Evolutionary conservation across 2,329 filamentous ascomycete species (phyloP), one percentile per base, ranked within the genome.

Genomic region (Sordariomycetes sp.): DNA sequence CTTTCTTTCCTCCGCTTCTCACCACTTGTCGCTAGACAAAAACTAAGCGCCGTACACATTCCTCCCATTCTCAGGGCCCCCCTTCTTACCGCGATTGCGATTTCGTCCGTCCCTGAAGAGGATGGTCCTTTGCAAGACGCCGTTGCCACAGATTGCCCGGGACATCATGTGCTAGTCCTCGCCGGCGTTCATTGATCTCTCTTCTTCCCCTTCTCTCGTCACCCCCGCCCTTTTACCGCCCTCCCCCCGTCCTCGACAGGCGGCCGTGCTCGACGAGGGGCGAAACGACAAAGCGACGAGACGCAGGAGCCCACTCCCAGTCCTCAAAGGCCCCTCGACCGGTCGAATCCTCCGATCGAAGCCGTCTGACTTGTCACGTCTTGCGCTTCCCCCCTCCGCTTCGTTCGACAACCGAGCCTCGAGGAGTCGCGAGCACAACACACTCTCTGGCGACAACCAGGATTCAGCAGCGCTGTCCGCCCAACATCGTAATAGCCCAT

Each of bases 381-480:
- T 57, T 53, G 16, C 25, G 22, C 37, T n/a, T 34, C 25, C 12
- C 22, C 48, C n/a, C 14, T n/a, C 48, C 22, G 12, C n/a, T 48
- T 22, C 25, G 28, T 32, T 32, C 37, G 16, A 11, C 18, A 18
- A 28, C 48, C 35, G 22, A 20, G 20, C 48, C 28, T 53, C 55
- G 48, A 58, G 55, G 20, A 51, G 34, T 50, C 56, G 35, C 56
- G 51, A 28, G 28, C 40, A 18, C 4, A 43, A 37, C 34, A 28
- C 24, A 18, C 25, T 24, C 32, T 28, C 20, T 25, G 32, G 56
- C 37, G 18, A 40, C 16, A 35, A 37, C 52, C 32, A 54, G 57
- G 57, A 59, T 59, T 55, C 57, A 59, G 57, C 57, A 59, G 57
- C 53, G 57, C 57, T 59, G 57, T 59, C 57, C 57, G 24, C 28